Evolutionary conservation across 345 rosid species (phyloP).

Genomic region (Pseudoturritis turrita): DNA sequence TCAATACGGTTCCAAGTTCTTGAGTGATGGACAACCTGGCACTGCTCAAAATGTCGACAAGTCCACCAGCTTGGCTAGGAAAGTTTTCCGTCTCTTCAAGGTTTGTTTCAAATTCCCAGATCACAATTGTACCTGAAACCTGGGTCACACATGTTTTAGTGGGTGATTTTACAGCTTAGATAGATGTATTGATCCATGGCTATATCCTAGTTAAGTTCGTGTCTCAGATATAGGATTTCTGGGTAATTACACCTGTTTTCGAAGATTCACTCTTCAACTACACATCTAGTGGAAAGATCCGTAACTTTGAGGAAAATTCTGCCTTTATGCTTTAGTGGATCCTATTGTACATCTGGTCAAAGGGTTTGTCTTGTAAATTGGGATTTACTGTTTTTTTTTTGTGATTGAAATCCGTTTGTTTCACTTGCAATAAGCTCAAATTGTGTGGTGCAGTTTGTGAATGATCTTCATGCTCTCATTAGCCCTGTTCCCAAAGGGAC

Average conservation of each 20-base stretch:
- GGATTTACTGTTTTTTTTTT: neutral
- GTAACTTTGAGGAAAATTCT: neutral
- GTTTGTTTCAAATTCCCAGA: conserved; percentile 24
- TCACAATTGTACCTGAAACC: neutral
- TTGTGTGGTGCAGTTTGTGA: conserved; percentile 60
- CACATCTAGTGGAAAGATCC: neutral
- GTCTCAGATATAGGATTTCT: neutral
- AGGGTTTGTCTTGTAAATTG: neutral
- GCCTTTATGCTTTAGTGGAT: neutral
- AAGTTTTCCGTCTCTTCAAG: conserved; percentile 95
- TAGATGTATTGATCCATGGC: neutral
- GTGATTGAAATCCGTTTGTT: neutral
- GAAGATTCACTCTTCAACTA: neutral
- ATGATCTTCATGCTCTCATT: conserved; percentile 83
- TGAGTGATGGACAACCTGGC: conserved; percentile 84
- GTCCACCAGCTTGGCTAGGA: conserved; percentile 89
- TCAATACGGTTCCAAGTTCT: conserved; percentile 89
- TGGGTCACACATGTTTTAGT: no score
- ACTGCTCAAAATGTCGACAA: conserved; percentile 93
- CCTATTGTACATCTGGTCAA: neutral
- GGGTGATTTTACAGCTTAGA: no score
- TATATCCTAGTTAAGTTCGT: neutral
- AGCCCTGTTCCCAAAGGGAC: conserved; percentile 94
- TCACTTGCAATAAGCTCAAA: neutral
- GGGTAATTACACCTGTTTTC: no score